Conservation (phyloP, 106 monocot species). For the Dendrobium chrysotoxum region DNA sequence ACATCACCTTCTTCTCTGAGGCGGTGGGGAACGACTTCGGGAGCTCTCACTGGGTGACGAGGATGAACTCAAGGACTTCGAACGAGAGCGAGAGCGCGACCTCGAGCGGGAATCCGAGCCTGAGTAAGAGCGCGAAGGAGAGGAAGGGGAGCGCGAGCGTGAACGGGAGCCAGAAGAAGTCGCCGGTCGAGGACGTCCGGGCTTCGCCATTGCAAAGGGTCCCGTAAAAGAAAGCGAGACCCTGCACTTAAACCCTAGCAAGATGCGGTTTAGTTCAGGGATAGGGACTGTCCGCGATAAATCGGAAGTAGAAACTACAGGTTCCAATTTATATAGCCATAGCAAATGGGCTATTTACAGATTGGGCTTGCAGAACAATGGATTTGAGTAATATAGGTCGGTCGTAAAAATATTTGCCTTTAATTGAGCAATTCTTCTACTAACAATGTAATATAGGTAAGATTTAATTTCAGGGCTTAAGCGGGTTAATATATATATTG, state of each 20-base stretch:
- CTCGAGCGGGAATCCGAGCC: constrained; percentile 43
- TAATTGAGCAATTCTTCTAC: too few relatives aligned
- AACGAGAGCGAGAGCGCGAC: constrained; percentile 58
- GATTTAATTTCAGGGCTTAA: too few relatives aligned
- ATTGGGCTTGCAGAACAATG: too few relatives aligned
- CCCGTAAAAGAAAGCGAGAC: background rate
- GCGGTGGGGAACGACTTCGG: constrained; percentile 70
- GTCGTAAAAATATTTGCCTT: too few relatives aligned
- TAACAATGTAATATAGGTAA: too few relatives aligned
- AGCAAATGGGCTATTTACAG: too few relatives aligned
- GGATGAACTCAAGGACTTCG: constrained; percentile 60
- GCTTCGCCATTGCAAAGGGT: constrained; percentile 52
- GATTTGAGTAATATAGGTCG: too few relatives aligned
- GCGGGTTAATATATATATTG: too few relatives aligned
- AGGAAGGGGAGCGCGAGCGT: constrained; percentile 19
- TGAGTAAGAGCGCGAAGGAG: constrained; percentile 41
- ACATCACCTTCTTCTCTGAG: constrained; percentile 48
- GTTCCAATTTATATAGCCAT: too few relatives aligned
- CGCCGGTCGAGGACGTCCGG: constrained; percentile 48
- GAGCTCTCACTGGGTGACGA: constrained; percentile 75
- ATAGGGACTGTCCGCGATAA: too few relatives aligned
- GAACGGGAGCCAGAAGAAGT: constrained; percentile 59
- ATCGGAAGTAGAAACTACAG: too few relatives aligned
- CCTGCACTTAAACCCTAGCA: constrained; percentile 4
- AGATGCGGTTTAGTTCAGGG: background rate